Evolutionary conservation across 139 green algal genomes (phyloP).

Genomic region (Chlamydomonas asymmetrica): DNA sequence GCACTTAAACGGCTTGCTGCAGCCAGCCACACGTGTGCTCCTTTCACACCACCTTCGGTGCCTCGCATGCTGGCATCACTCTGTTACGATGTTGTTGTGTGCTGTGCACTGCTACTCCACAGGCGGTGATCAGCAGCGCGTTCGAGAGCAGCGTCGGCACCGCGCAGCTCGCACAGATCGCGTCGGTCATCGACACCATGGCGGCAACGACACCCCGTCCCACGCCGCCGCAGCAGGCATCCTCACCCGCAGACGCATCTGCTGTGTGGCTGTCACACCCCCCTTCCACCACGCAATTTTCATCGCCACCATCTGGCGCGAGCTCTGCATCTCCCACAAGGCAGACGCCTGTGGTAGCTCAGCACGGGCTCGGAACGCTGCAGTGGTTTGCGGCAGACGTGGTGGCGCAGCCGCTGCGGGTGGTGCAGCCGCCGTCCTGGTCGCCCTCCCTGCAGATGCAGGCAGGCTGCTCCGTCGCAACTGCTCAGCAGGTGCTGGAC

Average conservation of each 20-base stretch:
- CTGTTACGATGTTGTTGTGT: not conserved
- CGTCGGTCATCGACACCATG: slow-evolving; percentile 48
- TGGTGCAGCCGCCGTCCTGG: no score
- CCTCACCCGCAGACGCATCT: no score
- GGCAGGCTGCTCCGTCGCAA: no score
- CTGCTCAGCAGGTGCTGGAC: no score
- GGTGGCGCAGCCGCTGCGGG: not conserved
- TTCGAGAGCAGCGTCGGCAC: slow-evolving; percentile 82
- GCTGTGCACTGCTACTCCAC: not conserved
- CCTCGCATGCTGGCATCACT: no score
- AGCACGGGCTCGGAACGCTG: slow-evolving; percentile 71
- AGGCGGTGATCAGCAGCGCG: slow-evolving; percentile 72
- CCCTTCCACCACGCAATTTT: not conserved
- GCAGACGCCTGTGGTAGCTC: not conserved
- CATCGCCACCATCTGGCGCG: not conserved
- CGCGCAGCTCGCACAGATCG: slow-evolving; percentile 59
- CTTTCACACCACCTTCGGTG: no score
- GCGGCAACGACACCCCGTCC: no score
- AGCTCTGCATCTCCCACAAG: not conserved
- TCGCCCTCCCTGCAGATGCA: no score
- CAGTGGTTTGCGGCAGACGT: slow-evolving; percentile 64
- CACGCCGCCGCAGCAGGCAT: no score
- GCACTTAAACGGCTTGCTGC: no score
- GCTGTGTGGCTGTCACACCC: no score
- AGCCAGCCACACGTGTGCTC: no score